Conservation (phyloP, 2,329 filamentous ascomycete species). For the Phialemoniopsis sp. region DNA sequence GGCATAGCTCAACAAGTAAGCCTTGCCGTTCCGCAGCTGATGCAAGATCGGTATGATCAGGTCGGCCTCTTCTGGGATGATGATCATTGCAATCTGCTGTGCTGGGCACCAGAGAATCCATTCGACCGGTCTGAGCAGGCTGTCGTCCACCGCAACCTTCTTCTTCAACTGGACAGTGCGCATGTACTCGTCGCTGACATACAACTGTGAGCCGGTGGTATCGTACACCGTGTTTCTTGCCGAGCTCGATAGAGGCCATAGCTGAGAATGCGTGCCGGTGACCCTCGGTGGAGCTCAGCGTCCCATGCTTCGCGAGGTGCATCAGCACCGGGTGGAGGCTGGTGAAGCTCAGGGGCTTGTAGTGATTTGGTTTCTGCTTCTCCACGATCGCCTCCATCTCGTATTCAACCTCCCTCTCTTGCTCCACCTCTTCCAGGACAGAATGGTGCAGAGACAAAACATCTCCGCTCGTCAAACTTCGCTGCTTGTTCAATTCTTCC, state of each 20-base stretch:
- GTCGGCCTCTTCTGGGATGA: conserved; percentile 63
- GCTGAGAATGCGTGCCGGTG: conserved; percentile 36
- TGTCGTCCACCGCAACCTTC: conserved; percentile 13
- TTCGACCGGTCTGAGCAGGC: conserved; percentile 42
- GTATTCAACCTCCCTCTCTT: conserved; percentile 55
- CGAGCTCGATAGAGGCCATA: conserved; percentile 27
- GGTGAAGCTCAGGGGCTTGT: conserved; percentile 32
- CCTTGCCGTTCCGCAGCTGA: too few species aligned
- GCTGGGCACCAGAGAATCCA: conserved; percentile 57
- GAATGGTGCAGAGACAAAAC: conserved; percentile 40
- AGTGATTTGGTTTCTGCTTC: conserved; percentile 39
- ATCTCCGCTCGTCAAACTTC: conserved; percentile 28
- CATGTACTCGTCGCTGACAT: too few species aligned
- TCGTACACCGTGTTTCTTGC: conserved; percentile 27
- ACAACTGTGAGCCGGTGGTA: too few species aligned
- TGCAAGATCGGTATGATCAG: conserved; percentile 40
- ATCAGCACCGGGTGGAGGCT: conserved; percentile 45
- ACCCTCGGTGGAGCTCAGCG: too few species aligned
- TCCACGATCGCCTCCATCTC: conserved; percentile 55
- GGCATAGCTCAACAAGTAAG: conserved; percentile 52
- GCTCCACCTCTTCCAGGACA: conserved; percentile 55
- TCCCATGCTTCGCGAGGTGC: too few species aligned
- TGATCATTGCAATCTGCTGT: conserved; percentile 44
- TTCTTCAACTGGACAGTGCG: too few species aligned
- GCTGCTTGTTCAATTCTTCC: conserved; percentile 24